A percentile compares a stretch with the other conserved stretches of the same genome.
Evolutionary conservation across 2,329 filamentous ascomycete genomes (phyloP).

Genomic region (Pyrenochaeta sp.): DNA sequence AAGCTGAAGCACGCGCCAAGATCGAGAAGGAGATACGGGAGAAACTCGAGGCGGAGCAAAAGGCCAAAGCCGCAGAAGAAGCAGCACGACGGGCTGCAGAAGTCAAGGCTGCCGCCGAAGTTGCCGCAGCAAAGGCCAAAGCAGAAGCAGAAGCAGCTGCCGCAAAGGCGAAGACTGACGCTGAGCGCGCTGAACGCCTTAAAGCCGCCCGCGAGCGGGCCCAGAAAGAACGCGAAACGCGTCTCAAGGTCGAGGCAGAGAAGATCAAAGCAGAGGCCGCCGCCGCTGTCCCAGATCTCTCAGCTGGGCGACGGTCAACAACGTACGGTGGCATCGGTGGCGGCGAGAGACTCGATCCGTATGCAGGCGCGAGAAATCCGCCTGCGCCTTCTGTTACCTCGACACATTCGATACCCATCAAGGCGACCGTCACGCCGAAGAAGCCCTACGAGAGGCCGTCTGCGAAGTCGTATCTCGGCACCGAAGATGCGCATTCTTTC

Average conservation of each 20-base stretch:
- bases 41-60: conserved; percentile 51
- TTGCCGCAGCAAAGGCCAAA: conserved; percentile 43
- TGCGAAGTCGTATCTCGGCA: conserved; percentile 65
- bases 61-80: conserved; percentile 49
- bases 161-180: conserved; percentile 45
- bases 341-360: conserved; percentile 75
- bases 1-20: conserved; percentile 47
- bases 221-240: conserved; percentile 48
- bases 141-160: conserved; percentile 39
- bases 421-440: conserved; percentile 50
- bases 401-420: conserved; percentile 51
- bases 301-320: conserved; percentile 39
- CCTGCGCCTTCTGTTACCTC: conserved; percentile 50
- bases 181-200: conserved; percentile 45
- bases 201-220: conserved; percentile 52
- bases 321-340: conserved; percentile 59
- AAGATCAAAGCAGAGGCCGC: conserved; percentile 41
- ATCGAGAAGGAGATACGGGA: conserved; percentile 55
- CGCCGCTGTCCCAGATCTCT: conserved; percentile 27
- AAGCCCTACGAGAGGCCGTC: conserved; percentile 58
- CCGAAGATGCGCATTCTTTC: conserved; percentile 57
- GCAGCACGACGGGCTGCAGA: conserved; percentile 49
- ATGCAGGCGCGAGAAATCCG: conserved; percentile 66
- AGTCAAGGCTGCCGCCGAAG: conserved; percentile 42
- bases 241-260: conserved; percentile 47